These are phyloP conservation scores for Warburgia ugandensis DNA, from an alignment of 164 flowering plant species.

Conservation along the genomic window DNA sequence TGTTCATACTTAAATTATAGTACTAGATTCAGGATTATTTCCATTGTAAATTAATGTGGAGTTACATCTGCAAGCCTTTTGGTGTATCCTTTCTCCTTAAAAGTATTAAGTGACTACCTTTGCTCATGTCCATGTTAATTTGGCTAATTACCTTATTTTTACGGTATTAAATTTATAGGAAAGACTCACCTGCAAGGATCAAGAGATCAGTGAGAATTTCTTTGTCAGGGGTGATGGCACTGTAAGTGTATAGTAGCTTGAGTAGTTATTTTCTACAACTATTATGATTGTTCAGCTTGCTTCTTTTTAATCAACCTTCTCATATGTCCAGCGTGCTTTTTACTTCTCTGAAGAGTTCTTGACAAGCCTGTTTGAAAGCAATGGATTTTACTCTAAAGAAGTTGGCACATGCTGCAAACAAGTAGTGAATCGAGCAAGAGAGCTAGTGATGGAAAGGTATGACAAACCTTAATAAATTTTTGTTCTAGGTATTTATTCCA, in stretches of 20 bases:
- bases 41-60: too few relatives aligned
- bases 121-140: too few relatives aligned
- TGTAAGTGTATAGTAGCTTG: slow-evolving; percentile 41
- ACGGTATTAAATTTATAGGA: slow-evolving; percentile 39
- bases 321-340: slow-evolving; percentile 71
- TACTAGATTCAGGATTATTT: too few relatives aligned
- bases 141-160: slow-evolving; percentile 4
- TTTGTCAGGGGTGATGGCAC: slow-evolving; percentile 99
- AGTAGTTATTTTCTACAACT: slow-evolving; percentile 1
- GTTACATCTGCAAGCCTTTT: too few relatives aligned
- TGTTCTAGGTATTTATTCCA: not conserved
- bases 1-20: too few relatives aligned
- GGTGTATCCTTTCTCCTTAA: not conserved
- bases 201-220: slow-evolving; percentile 85
- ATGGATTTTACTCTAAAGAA: slow-evolving; percentile 63
- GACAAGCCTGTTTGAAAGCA: slow-evolving; percentile 49
- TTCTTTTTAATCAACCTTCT: slow-evolving; percentile 1
- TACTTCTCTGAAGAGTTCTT: slow-evolving; percentile 89
- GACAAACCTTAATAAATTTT: not conserved
- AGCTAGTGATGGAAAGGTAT: slow-evolving; percentile 88
- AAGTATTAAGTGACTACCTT: not conserved
- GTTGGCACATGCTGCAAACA: slow-evolving; percentile 75
- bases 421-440: slow-evolving; percentile 88
- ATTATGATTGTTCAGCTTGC: slow-evolving; percentile 1
- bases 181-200: slow-evolving; percentile 75